These are phyloP conservation scores for Prunus padus DNA, from an alignment of 306 rosid genomes.

Conservation along the genomic window DNA sequence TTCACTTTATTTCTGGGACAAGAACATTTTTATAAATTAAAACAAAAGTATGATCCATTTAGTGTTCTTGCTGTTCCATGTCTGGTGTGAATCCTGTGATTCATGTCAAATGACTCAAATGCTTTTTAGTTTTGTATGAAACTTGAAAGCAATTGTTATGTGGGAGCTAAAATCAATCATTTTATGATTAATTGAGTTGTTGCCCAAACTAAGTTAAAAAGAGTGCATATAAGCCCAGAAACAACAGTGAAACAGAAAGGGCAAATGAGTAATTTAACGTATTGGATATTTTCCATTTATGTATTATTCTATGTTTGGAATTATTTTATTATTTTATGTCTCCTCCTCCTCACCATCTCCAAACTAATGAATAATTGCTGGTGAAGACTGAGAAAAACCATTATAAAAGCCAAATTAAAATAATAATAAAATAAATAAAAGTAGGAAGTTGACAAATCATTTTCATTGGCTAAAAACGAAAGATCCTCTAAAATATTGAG, in stretches of 20 bases:
- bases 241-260: neutral
- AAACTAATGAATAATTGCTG: slow-evolving; percentile 38
- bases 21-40: neutral
- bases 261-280: neutral
- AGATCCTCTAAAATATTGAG: slow-evolving; percentile 26
- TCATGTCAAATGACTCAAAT: slow-evolving; percentile 23
- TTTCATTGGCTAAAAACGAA: too few relatives aligned
- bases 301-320: too few relatives aligned
- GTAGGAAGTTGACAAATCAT: slow-evolving; percentile 32
- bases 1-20: neutral
- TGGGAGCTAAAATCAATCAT: neutral
- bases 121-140: neutral
- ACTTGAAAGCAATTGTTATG: neutral
- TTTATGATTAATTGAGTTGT: too few relatives aligned
- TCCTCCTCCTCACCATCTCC: neutral
- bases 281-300: neutral
- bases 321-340: neutral
- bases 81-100: slow-evolving; percentile 29
- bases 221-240: neutral
- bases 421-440: slow-evolving; percentile 24
- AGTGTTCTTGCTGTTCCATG: slow-evolving; percentile 27
- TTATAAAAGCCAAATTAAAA: slow-evolving; percentile 13
- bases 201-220: too few relatives aligned
- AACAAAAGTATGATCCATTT: neutral
- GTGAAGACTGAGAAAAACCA: slow-evolving; percentile 7